Evolutionary conservation across 1,284 basidiomycete genomes (phyloP), one percentile per base, ranked within the genome.

Genomic region (Apiotrichum veenhuisii): DNA sequence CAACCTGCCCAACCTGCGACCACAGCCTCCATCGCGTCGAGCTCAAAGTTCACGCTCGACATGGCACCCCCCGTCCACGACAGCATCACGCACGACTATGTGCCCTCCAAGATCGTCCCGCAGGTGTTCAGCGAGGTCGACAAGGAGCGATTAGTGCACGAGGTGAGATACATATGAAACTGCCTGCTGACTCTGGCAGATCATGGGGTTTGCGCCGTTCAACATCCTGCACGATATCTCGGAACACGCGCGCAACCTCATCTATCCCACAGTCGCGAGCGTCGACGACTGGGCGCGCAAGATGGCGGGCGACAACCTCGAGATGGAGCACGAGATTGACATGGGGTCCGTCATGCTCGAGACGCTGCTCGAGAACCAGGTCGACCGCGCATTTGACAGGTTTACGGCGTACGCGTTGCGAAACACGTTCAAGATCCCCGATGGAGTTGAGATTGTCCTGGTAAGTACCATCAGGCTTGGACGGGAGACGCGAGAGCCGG

Each of bases 311-410:
- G 55, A 58, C 15, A 55, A 63, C 3, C 47, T 61, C 1, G 65
- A 65, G 37, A 48, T 54, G 8, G 61, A 69, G 50, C 58, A 59
- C 20, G 72, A 75, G 52, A 55, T 72, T 23, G 63, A 65, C 22
- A 64, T 58, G n/a, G 72, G 70, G n/a, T 51, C 64, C 61, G 70
- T 75, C 49, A 64, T 69, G 17, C 64, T 77, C n/a, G 76, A 79
- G 58, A 77, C 77, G 5, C 61, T 78, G 43, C 58, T 78, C 2
- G 75, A 75, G 54, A 66, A 64, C 14, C 73, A 76, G 34, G 66
- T 78, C 48, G 77, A 78, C 55, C 61, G 66, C 15, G 75, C 76
- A 2, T 73, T 75, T 37, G 77, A 78, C 58, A 74, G 64, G 52
- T 74, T 76, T 34, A 74, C 69, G 15, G 70, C 69, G 37, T 78